These are phyloP conservation scores for Tricholoma bakamatsutake DNA, from an alignment of 768 basidiomycete genomes.

Conservation along the genomic window DNA sequence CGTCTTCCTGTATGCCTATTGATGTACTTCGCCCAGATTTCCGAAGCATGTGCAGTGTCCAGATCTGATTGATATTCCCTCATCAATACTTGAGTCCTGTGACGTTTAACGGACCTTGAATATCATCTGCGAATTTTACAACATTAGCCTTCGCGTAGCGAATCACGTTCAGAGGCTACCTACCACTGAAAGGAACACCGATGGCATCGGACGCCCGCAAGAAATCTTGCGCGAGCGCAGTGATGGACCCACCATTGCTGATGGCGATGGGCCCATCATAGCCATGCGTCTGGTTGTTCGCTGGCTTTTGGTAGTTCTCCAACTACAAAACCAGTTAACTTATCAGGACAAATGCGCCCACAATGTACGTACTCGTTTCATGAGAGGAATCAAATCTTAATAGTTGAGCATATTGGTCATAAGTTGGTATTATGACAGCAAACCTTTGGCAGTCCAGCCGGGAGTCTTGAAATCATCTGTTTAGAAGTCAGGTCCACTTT, in stretches of 20 bases:
- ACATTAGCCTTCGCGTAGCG: background rate
- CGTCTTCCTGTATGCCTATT: slow-evolving; percentile 68
- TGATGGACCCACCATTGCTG: slow-evolving; percentile 62
- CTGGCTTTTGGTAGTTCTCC: slow-evolving; percentile 74
- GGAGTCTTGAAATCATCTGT: slow-evolving; percentile 68
- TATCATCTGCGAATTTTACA: slow-evolving; percentile 40
- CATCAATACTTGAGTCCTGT: background rate
- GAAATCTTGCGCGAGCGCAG: slow-evolving; percentile 64
- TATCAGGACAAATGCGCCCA: background rate
- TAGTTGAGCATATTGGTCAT: background rate
- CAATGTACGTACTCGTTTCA: slow-evolving; percentile 48
- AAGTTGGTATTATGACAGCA: background rate
- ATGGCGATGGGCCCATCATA: slow-evolving; percentile 73
- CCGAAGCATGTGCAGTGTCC: slow-evolving; percentile 52
- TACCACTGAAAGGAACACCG: slow-evolving; percentile 62
- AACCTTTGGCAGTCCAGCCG: slow-evolving; percentile 63
- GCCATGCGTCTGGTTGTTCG: slow-evolving; percentile 61
- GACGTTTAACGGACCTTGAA: slow-evolving; percentile 38
- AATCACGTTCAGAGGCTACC: slow-evolving; percentile 10
- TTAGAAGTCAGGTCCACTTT: background rate
- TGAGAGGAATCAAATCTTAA: slow-evolving; percentile 59
- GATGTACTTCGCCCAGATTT: slow-evolving; percentile 77
- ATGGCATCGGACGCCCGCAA: slow-evolving; percentile 54
- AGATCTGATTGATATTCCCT: slow-evolving; percentile 34
- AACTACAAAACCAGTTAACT: slow-evolving; percentile 30